A percentile compares a stretch with the other conserved stretches of the same genome.
Evolutionary conservation across 2,329 filamentous ascomycete genomes (phyloP).

Genomic region (Penicillium freii): DNA sequence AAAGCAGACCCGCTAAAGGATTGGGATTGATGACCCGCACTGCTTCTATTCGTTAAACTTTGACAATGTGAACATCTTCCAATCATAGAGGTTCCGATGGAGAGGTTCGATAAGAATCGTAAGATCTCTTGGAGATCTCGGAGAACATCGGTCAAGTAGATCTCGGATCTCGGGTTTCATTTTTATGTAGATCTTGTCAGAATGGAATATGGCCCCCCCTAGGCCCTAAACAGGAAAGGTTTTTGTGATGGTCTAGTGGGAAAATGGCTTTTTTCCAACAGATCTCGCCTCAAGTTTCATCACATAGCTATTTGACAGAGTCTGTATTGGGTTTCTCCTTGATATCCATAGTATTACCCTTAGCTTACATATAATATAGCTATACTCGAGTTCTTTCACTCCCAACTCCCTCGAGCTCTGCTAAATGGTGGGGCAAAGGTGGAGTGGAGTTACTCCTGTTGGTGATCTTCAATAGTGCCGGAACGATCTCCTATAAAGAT

Average conservation of each 20-base stretch:
- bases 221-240: too few relatives aligned
- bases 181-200: neutral
- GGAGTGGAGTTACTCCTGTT: neutral
- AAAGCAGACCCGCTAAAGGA: neutral
- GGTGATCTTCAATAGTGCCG: neutral
- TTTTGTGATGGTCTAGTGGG: too few relatives aligned
- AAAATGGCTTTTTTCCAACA: too few relatives aligned
- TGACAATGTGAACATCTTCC: neutral
- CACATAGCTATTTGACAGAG: neutral
- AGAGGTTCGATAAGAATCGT: neutral
- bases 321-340: neutral
- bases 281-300: too few relatives aligned
- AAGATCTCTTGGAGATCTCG: neutral
- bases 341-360: too few relatives aligned
- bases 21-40: neutral
- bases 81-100: neutral
- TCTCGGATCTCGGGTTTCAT: neutral
- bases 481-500: neutral
- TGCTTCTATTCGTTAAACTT: neutral
- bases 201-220: too few relatives aligned
- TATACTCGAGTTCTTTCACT: neutral
- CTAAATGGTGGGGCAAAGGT: neutral
- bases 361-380: neutral
- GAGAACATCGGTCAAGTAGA: conserved; percentile 4
- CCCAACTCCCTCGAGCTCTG: neutral